Conservation (phyloP, 1,284 basidiomycete species). For the Mycena citricolor region DNA sequence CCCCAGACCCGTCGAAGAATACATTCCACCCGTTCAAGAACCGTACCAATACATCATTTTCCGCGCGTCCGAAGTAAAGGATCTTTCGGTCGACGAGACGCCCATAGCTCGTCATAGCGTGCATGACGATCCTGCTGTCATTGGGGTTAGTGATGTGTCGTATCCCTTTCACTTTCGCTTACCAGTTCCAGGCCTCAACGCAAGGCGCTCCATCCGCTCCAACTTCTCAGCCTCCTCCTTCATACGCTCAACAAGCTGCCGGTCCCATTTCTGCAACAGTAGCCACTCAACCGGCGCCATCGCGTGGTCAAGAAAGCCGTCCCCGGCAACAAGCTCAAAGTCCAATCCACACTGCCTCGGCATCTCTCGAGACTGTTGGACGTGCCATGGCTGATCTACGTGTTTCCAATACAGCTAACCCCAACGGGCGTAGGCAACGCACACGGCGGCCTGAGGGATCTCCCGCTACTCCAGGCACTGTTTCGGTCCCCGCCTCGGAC, state of each 20-base stretch:
- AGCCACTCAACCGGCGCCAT: conserved; percentile 22
- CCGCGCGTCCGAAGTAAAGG: conserved; percentile 80
- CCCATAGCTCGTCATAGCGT: conserved; percentile 53
- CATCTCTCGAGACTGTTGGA: conserved; percentile 75
- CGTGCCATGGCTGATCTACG: conserved; percentile 77
- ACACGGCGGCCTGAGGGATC: conserved; percentile 40
- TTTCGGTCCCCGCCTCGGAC: conserved; percentile 67
- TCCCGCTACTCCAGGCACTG: conserved; percentile 25
- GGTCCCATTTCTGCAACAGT: conserved; percentile 25
- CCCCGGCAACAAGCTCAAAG: conserved; percentile 34
- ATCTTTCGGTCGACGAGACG: conserved; percentile 72
- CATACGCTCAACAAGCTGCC: conserved; percentile 26
- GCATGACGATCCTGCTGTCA: conserved; percentile 75
- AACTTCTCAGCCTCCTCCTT: conserved; percentile 10
- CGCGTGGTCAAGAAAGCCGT: conserved; percentile 12
- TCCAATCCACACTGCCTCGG: conserved; percentile 67
- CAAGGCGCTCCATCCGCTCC: conserved; percentile 18
- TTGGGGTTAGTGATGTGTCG: conserved; percentile 54
- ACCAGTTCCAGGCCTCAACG: conserved; percentile 18
- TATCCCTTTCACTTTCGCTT: conserved; percentile 15
- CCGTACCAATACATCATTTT: conserved; percentile 83
- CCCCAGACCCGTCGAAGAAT: conserved; percentile 64
- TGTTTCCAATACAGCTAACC: conserved; percentile 39
- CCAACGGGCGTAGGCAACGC: conserved; percentile 31
- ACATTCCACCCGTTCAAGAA: conserved; percentile 74